A percentile compares a stretch with the other conserved stretches of the same genome.
These are phyloP conservation scores for Pyrenopolyporus hunteri DNA, from an alignment of 495 filamentous ascomycete species.

Conservation along the genomic window DNA sequence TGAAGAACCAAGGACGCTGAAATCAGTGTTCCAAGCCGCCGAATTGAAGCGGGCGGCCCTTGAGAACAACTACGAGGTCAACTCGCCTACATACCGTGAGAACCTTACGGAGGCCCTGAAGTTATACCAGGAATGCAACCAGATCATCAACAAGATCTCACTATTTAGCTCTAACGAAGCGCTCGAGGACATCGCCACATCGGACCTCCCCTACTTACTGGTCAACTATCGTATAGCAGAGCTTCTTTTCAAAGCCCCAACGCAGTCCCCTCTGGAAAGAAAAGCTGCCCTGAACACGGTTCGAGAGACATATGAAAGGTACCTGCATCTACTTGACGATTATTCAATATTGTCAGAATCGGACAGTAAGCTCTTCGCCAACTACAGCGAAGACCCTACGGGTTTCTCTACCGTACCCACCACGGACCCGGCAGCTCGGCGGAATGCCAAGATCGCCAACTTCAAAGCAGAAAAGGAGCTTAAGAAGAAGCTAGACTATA, in stretches of 20 bases:
- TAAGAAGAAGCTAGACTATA: constrained; percentile 74
- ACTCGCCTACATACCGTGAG: constrained; percentile 66
- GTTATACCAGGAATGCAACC: constrained; percentile 73
- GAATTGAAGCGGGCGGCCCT: constrained; percentile 51
- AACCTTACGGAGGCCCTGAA: constrained; percentile 69
- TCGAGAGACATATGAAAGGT: constrained; percentile 74
- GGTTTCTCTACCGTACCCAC: constrained; percentile 72
- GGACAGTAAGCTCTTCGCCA: constrained; percentile 74
- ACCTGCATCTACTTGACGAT: constrained; percentile 73
- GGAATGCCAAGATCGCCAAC: constrained; percentile 83
- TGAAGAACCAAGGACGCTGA: constrained; percentile 50
- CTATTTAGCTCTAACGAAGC: constrained; percentile 91
- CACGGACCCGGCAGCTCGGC: constrained; percentile 72
- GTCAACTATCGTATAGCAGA: constrained; percentile 44
- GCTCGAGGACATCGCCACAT: constrained; percentile 84
- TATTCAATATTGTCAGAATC: constrained; percentile 72
- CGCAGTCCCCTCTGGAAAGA: constrained; percentile 63
- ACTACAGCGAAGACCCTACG: constrained; percentile 68
- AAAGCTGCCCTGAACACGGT: constrained; percentile 66
- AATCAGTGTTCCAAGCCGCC: constrained; percentile 60
- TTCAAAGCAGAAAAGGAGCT: constrained; percentile 88
- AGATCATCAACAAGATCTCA: constrained; percentile 69
- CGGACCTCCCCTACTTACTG: constrained; percentile 74
- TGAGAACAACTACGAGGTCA: constrained; percentile 50
- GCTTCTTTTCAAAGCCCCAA: constrained; percentile 53